Evolutionary conservation across 2,329 filamentous ascomycete genomes (phyloP).

Genomic region (Arthrobotrys sphaeroides): DNA sequence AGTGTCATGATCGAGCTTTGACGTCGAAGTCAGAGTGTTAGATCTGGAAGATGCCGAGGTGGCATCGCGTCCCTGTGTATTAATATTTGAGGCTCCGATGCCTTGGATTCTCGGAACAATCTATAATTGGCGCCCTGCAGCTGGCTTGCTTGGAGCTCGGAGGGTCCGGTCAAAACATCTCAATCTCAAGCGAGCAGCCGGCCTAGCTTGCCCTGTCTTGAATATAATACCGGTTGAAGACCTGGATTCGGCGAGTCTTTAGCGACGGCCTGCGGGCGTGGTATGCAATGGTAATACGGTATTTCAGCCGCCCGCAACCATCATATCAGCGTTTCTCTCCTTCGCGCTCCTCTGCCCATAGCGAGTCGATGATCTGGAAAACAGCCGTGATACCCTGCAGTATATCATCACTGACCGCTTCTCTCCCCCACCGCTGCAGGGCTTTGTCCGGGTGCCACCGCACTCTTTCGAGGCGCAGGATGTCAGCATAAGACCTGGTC

Average conservation of each 20-base stretch:
- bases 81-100: constrained; percentile 13
- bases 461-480: constrained; percentile 84
- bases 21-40: constrained; percentile 2
- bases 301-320: neutral
- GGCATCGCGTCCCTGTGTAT: constrained; percentile 1
- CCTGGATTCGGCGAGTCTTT: constrained; percentile 8
- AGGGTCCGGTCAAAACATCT: neutral
- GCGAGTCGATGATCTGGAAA: constrained; percentile 85
- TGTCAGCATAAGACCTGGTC: constrained; percentile 60
- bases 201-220: neutral
- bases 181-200: neutral
- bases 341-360: constrained; percentile 69
- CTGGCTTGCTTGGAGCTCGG: neutral
- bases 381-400: constrained; percentile 85
- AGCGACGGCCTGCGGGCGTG: neutral
- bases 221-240: neutral
- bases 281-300: neutral
- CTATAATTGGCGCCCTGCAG: constrained; percentile 16
- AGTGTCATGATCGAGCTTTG: constrained; percentile 15
- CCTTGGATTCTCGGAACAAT: constrained; percentile 32
- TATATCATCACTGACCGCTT: constrained; percentile 73
- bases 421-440: constrained; percentile 81
- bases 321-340: constrained; percentile 39
- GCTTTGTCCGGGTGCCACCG: constrained; percentile 99
- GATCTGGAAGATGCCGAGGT: constrained; percentile 3